phyloP scores from a whole-genome alignment of 371 early-diverging fungal species.

The Syncephalastrum racemosum region DNA sequence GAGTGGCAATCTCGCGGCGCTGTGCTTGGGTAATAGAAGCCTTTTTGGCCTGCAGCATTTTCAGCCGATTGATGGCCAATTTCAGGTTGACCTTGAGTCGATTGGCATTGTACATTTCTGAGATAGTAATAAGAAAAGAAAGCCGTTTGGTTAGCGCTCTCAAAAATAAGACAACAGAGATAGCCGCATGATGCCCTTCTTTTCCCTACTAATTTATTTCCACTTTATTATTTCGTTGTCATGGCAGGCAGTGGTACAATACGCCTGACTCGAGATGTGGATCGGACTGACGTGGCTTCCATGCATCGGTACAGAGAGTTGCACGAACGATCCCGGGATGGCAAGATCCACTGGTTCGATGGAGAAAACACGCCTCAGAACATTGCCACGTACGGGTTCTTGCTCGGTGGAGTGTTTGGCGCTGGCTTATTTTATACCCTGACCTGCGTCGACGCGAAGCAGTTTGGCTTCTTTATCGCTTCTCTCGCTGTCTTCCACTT shows the following conservation, averaged over 20 bases:
- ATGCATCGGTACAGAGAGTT: too few species aligned
- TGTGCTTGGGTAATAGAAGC: slow-evolving; percentile 69
- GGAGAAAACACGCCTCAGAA: slow-evolving; percentile 73
- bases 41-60: slow-evolving; percentile 89
- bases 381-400: slow-evolving; percentile 66
- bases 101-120: slow-evolving; percentile 55
- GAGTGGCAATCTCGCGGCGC: slow-evolving; percentile 79
- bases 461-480: slow-evolving; percentile 66
- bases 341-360: slow-evolving; percentile 56
- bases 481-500: slow-evolving; percentile 72
- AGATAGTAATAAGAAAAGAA: slow-evolving; percentile 1
- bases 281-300: too few species aligned
- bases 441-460: slow-evolving; percentile 27
- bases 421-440: slow-evolving; percentile 46
- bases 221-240: too few species aligned
- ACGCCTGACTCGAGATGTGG: too few species aligned
- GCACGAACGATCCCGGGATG: not conserved
- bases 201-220: too few species aligned
- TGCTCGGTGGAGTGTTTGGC: slow-evolving; percentile 62
- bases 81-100: slow-evolving; percentile 86
- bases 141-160: not conserved
- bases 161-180: too few species aligned
- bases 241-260: too few species aligned
- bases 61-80: slow-evolving; percentile 81
- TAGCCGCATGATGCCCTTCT: too few species aligned